A percentile compares a stretch with the other conserved stretches of the same genome.
Conservation (phyloP, 164 flowering plant species). For the Magnolia officinalis region DNA sequence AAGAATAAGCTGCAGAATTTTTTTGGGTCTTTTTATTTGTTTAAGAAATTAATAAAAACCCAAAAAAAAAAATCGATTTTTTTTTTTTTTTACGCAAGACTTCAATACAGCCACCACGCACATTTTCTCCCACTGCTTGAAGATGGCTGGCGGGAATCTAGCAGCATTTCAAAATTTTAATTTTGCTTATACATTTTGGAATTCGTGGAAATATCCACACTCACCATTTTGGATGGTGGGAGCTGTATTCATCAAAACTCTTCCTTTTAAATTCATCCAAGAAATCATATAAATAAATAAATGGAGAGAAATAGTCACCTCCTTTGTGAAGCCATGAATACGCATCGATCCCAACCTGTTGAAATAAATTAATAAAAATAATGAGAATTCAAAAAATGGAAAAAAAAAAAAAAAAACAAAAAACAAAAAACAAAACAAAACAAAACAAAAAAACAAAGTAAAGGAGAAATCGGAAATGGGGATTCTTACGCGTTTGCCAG, state of each 20-base stretch:
- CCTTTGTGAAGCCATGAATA: conserved; percentile 97
- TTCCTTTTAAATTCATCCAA: not conserved
- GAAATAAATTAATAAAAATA: not conserved
- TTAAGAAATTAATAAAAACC: not conserved
- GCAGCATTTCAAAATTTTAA: not conserved
- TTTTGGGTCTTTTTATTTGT: not conserved
- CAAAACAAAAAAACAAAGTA: not conserved
- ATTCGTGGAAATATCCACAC: not conserved
- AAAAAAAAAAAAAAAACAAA: not conserved
- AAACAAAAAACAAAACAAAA: not conserved
- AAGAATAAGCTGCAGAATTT: conserved; percentile 61
- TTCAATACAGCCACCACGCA: not conserved
- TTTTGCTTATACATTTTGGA: not conserved
- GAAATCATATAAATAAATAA: too few species aligned
- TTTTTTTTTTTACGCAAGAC: too few species aligned
- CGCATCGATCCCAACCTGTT: conserved; percentile 86
- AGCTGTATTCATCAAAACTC: not conserved
- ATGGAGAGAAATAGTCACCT: conserved; percentile 33
- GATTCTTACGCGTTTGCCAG: conserved; percentile 59
- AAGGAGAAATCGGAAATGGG: not conserved
- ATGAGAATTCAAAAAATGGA: not conserved
- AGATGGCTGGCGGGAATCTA: not conserved
- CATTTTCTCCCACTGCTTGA: not conserved
- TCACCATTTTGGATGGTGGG: too few species aligned
- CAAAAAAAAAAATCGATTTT: not conserved